Conservation (phyloP, 2,329 filamentous ascomycete genomes). For the Verticillium alfalfae region DNA sequence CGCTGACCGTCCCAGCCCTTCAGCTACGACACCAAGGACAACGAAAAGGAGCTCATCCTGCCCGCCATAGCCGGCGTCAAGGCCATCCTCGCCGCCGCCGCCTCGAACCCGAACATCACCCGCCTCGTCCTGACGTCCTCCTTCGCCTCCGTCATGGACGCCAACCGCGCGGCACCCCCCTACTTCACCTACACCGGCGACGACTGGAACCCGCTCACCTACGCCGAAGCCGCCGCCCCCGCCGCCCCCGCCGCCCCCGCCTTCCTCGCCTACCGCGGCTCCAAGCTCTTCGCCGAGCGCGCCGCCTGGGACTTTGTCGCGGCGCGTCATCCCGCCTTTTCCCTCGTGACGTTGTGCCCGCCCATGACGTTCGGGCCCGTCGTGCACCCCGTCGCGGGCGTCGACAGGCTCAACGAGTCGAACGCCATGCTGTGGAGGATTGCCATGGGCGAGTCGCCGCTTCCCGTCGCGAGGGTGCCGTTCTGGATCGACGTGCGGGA, state of each 20-base stretch:
- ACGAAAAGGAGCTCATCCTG: constrained; percentile 36
- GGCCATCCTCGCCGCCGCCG: constrained; percentile 29
- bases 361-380: constrained; percentile 40
- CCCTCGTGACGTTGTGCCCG: constrained; percentile 38
- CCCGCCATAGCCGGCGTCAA: constrained; percentile 40
- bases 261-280: constrained; percentile 28
- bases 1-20: constrained; percentile 25
- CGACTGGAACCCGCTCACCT: constrained; percentile 54
- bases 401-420: constrained; percentile 33
- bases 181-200: constrained; percentile 46
- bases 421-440: constrained; percentile 35
- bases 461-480: constrained; percentile 31
- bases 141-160: constrained; percentile 60
- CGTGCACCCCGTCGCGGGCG: constrained; percentile 27
- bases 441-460: constrained; percentile 22
- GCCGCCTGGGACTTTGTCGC: constrained; percentile 27
- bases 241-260: constrained; percentile 28
- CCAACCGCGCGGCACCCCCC: constrained; percentile 36
- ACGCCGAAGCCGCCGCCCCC: constrained; percentile 37
- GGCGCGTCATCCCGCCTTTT: constrained; percentile 27
- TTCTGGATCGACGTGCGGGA: constrained; percentile 43
- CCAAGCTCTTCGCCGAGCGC: constrained; percentile 27
- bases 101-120: constrained; percentile 14
- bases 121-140: constrained; percentile 56
- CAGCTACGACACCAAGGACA: constrained; percentile 34